Conservation (phyloP, 78 protist genomes). For the Dictyostelium capitatum region DNA sequence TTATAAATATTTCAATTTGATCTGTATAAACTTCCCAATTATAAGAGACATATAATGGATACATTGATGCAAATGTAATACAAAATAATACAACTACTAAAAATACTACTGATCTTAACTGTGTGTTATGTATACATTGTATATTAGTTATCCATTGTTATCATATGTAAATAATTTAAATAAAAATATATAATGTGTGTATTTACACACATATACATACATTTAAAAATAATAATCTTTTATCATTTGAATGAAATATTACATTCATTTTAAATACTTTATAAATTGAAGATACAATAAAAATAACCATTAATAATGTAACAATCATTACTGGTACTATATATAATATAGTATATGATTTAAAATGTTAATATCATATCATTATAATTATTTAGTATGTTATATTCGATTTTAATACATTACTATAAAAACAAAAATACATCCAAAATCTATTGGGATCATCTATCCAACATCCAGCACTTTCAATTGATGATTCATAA, state of each 20-base stretch:
- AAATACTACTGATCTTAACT: conserved; percentile 23
- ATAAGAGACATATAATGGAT: conserved; percentile 25
- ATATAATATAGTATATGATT: no score
- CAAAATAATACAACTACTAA: background rate
- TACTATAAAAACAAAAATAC: conserved; percentile 31
- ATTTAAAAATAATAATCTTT: conserved; percentile 16
- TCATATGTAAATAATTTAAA: no score
- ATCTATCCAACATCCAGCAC: conserved; percentile 23
- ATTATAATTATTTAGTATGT: no score
- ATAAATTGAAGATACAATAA: background rate
- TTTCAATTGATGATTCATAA: conserved; percentile 9
- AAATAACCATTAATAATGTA: background rate
- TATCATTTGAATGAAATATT: conserved; percentile 10
- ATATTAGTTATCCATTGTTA: no score
- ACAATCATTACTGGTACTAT: background rate
- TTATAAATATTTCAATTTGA: background rate
- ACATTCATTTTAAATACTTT: background rate
- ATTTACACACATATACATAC: no score
- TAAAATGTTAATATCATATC: no score
- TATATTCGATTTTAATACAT: no score
- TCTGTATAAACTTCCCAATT: background rate
- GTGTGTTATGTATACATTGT: no score
- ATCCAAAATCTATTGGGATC: background rate
- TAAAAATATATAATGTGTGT: no score
- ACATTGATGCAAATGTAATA: background rate